phyloP scores from a whole-genome alignment of 352 stramenopile genomes.

The Phytopythium montanum region DNA sequence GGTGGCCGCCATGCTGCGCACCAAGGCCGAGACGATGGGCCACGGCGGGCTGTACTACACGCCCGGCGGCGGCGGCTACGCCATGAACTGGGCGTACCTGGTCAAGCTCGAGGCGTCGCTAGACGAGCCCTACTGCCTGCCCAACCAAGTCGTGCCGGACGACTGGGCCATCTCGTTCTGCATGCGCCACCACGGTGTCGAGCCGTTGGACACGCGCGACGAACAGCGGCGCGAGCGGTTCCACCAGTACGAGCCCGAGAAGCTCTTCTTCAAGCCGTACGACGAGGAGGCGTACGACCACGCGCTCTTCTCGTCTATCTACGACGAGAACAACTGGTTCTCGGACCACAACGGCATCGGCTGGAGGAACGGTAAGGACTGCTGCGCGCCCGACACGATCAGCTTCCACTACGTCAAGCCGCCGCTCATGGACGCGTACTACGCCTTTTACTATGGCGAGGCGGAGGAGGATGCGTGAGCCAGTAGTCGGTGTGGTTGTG shows the following conservation, averaged over 20 bases:
- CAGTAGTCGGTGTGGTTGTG: neutral
- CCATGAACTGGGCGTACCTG: constrained; percentile 83
- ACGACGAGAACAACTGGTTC: constrained; percentile 88
- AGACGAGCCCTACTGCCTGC: constrained; percentile 72
- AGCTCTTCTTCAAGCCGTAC: constrained; percentile 62
- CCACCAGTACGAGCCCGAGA: constrained; percentile 80
- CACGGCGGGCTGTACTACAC: constrained; percentile 81
- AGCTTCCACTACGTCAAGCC: constrained; percentile 87
- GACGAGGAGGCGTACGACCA: constrained; percentile 75
- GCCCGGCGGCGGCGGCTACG: constrained; percentile 73
- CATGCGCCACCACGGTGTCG: constrained; percentile 69
- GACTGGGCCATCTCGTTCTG: constrained; percentile 89
- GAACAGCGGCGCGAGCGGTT: constrained; percentile 66
- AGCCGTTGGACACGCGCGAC: constrained; percentile 74
- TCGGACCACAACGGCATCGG: constrained; percentile 79
- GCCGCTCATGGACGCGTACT: constrained; percentile 81
- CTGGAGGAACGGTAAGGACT: constrained; percentile 75
- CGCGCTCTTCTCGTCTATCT: constrained; percentile 67
- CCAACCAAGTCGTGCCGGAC: constrained; percentile 65
- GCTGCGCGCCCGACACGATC: constrained; percentile 73
- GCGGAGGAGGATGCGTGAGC: neutral
- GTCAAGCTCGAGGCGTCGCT: constrained; percentile 62
- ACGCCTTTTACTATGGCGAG: constrained; percentile 73
- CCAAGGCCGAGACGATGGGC: constrained; percentile 39
- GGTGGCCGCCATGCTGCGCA: constrained; percentile 41